phyloP scores from a whole-genome alignment of 2,329 filamentous ascomycete species.

The Clathrospora elynae region DNA sequence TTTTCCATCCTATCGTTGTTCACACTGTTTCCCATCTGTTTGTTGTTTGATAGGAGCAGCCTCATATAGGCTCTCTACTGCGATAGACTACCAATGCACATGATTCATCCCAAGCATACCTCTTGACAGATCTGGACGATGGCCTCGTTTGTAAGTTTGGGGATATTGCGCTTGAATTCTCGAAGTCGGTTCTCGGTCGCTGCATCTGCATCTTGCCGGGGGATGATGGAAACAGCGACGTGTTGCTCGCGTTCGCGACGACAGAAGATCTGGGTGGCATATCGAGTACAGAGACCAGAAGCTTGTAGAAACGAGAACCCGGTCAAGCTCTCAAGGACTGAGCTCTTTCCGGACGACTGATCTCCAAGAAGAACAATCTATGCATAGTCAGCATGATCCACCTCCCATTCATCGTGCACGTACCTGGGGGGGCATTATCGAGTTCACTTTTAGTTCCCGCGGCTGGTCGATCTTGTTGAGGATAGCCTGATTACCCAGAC shows the following conservation, averaged over 20 bases:
- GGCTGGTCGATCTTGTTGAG: background rate
- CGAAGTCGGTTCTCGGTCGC: too few relatives aligned
- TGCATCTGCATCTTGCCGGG: too few relatives aligned
- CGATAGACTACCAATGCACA: too few relatives aligned
- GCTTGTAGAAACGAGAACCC: constrained; percentile 48
- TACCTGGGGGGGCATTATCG: background rate
- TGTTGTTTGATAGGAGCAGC: too few relatives aligned
- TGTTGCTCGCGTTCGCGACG: constrained; percentile 46
- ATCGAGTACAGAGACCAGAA: constrained; percentile 60
- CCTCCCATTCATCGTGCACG: background rate
- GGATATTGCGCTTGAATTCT: too few relatives aligned
- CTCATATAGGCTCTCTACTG: too few relatives aligned
- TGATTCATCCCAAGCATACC: too few relatives aligned
- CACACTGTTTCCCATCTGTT: too few relatives aligned
- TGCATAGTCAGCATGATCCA: background rate
- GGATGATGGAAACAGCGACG: constrained; percentile 44
- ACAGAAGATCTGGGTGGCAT: constrained; percentile 63
- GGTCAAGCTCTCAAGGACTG: constrained; percentile 43
- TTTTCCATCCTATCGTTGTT: too few relatives aligned
- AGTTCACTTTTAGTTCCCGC: background rate
- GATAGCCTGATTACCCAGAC: background rate
- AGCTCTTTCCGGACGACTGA: constrained; percentile 36
- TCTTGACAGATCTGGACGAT: too few relatives aligned
- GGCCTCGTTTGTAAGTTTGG: too few relatives aligned
- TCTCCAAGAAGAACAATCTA: constrained; percentile 1